A percentile compares a stretch with the other conserved stretches of the same genome.
phyloP scores from a whole-genome alignment of 345 rosid species.

The Euclidium syriacum region DNA sequence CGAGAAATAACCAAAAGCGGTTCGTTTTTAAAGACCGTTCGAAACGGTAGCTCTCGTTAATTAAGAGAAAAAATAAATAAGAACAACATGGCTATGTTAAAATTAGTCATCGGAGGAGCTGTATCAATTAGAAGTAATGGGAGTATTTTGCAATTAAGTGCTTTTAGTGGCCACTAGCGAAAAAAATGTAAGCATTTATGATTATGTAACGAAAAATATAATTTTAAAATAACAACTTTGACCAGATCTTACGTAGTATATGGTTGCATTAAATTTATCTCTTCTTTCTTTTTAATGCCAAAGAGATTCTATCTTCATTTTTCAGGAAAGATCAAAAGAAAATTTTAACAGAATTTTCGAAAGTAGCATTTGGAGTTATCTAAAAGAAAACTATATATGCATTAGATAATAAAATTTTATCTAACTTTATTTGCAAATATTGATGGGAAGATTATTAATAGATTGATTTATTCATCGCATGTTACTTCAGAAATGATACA shows the following conservation, averaged over 20 bases:
- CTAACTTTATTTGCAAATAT: no score
- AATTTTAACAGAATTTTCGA: not conserved
- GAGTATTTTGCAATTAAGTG: not conserved
- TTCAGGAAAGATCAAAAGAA: not conserved
- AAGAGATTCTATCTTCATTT: not conserved
- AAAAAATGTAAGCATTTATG: not conserved
- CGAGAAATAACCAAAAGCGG: slow-evolving; percentile 54
- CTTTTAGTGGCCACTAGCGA: not conserved
- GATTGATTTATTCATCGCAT: no score
- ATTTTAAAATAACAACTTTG: not conserved
- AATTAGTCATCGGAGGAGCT: slow-evolving; percentile 9
- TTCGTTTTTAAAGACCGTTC: slow-evolving; percentile 41
- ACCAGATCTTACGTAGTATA: not conserved
- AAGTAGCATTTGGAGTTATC: no score
- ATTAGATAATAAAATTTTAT: no score
- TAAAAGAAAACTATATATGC: no score
- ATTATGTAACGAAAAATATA: slow-evolving; percentile 6
- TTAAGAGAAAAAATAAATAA: not conserved
- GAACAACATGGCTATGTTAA: not conserved
- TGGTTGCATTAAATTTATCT: not conserved
- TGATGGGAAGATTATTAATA: no score
- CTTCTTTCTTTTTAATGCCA: not conserved
- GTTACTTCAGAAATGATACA: no score
- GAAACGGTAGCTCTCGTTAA: slow-evolving; percentile 26
- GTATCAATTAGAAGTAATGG: slow-evolving; percentile 1